Conservation (phyloP, 2,329 filamentous ascomycete genomes). For the Parascedosporium putredinis region DNA sequence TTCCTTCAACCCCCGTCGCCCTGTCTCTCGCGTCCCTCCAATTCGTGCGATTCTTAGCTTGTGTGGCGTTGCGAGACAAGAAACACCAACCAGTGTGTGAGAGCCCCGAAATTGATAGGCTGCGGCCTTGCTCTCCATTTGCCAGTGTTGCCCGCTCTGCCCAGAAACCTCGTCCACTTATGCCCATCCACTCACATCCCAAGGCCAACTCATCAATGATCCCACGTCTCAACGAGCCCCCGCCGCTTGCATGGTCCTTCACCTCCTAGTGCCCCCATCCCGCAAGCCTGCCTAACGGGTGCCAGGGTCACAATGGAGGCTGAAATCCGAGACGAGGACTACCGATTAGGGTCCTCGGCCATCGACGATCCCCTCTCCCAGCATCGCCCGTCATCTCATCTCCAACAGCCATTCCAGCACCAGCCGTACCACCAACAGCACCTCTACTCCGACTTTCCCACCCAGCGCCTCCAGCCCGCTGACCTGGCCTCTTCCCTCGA, state of each 20-base stretch:
- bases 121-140: slow-evolving; percentile 3
- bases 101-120: slow-evolving; percentile 6
- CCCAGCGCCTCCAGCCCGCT: slow-evolving; percentile 13
- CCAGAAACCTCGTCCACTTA: slow-evolving; percentile 1
- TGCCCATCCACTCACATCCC: slow-evolving; percentile 6
- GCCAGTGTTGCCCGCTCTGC: neutral
- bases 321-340: slow-evolving; percentile 33
- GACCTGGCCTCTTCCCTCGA: slow-evolving; percentile 15
- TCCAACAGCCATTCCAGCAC: slow-evolving; percentile 19
- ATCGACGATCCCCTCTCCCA: slow-evolving; percentile 13
- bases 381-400: slow-evolving; percentile 13
- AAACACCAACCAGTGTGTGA: slow-evolving; percentile 1
- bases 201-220: slow-evolving; percentile 38
- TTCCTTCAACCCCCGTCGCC: neutral
- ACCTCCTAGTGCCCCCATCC: slow-evolving; percentile 29
- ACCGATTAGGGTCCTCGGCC: slow-evolving; percentile 22
- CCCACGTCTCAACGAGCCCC: slow-evolving; percentile 24
- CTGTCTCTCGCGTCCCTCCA: slow-evolving; percentile 1
- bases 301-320: slow-evolving; percentile 39
- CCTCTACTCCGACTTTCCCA: slow-evolving; percentile 12
- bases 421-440: slow-evolving; percentile 12
- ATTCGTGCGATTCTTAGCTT: slow-evolving; percentile 6
- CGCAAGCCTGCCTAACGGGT: slow-evolving; percentile 32
- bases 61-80: slow-evolving; percentile 6
- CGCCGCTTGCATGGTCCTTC: slow-evolving; percentile 30